Conservation (phyloP, 2,329 filamentous ascomycete genomes). For the Malbranchea cinnamomea region DNA sequence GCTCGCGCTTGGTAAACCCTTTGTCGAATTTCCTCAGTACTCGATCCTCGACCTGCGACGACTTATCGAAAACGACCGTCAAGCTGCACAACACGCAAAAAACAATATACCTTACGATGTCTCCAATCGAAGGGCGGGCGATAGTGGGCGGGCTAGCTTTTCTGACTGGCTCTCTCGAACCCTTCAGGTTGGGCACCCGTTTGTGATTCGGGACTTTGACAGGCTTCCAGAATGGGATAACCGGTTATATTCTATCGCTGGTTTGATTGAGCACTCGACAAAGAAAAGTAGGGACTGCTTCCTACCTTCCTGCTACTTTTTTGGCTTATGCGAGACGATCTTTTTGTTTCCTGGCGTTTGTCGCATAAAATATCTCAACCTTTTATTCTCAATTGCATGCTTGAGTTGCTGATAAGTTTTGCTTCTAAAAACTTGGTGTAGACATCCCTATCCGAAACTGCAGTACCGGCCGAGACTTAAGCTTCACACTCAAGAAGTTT, state of each 20-base stretch:
- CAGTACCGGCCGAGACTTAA: conserved; percentile 19
- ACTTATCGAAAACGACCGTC: conserved; percentile 1
- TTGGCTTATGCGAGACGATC: too few species aligned
- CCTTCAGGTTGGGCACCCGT: conserved; percentile 19
- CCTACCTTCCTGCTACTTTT: neutral
- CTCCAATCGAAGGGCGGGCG: neutral
- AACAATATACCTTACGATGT: neutral
- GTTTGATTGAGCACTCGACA: conserved; percentile 18
- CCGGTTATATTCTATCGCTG: conserved; percentile 16
- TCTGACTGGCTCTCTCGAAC: conserved; percentile 17
- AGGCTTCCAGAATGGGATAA: conserved; percentile 16
- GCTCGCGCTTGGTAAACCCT: conserved; percentile 15
- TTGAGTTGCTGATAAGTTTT: neutral
- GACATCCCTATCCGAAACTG: conserved; percentile 22
- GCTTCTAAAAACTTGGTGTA: conserved; percentile 5
- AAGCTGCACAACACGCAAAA: neutral
- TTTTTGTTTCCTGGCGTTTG: too few species aligned
- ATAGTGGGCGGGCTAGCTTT: conserved; percentile 3
- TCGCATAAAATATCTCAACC: too few species aligned
- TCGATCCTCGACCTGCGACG: conserved; percentile 15
- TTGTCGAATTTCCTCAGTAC: conserved; percentile 18
- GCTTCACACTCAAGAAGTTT: conserved; percentile 20
- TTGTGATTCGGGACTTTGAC: conserved; percentile 21
- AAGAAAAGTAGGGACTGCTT: conserved; percentile 16
- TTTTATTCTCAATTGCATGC: conserved; percentile 1